These are phyloP conservation scores for Alternaria dauci DNA, from an alignment of 2,329 filamentous ascomycete species.

Conservation along the genomic window DNA sequence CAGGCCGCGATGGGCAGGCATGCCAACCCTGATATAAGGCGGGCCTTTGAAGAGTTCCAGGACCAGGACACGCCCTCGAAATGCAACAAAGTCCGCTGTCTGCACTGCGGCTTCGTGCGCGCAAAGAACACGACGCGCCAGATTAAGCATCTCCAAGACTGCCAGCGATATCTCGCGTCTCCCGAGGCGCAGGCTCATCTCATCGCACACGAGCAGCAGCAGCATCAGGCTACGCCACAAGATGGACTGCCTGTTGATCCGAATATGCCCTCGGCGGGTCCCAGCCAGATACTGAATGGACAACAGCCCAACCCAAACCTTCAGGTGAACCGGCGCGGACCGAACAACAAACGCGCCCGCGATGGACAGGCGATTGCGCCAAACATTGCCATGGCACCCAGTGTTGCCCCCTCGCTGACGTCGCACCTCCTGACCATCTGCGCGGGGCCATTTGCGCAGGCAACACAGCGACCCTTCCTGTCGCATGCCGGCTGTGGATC, in stretches of 20 bases:
- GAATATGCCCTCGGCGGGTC: conserved; percentile 29
- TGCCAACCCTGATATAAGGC: conserved; percentile 54
- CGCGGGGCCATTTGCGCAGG: conserved; percentile 58
- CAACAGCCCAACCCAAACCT: conserved; percentile 60
- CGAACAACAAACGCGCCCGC: conserved; percentile 51
- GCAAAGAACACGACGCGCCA: conserved; percentile 62
- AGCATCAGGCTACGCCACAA: conserved; percentile 18
- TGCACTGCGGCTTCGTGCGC: conserved; percentile 59
- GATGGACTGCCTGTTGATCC: conserved; percentile 28
- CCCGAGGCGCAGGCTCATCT: conserved; percentile 54
- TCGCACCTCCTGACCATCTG: conserved; percentile 63
- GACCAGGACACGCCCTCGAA: conserved; percentile 54
- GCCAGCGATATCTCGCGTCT: conserved; percentile 55
- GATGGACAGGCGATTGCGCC: conserved; percentile 50
- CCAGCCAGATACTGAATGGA: conserved; percentile 54
- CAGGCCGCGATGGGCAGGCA: conserved; percentile 42
- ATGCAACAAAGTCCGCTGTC: conserved; percentile 60
- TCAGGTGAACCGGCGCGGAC: conserved; percentile 55
- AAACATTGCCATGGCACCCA: conserved; percentile 30
- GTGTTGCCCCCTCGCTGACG: conserved; percentile 61
- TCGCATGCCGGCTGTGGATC: conserved; percentile 69
- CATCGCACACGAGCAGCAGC: conserved; percentile 20
- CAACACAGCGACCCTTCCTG: conserved; percentile 74
- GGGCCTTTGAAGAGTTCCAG: conserved; percentile 51
- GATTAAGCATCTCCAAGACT: conserved; percentile 59